These are phyloP conservation scores for Epichloe sp. DNA, from an alignment of 2,329 filamentous ascomycete species.

Conservation along the genomic window DNA sequence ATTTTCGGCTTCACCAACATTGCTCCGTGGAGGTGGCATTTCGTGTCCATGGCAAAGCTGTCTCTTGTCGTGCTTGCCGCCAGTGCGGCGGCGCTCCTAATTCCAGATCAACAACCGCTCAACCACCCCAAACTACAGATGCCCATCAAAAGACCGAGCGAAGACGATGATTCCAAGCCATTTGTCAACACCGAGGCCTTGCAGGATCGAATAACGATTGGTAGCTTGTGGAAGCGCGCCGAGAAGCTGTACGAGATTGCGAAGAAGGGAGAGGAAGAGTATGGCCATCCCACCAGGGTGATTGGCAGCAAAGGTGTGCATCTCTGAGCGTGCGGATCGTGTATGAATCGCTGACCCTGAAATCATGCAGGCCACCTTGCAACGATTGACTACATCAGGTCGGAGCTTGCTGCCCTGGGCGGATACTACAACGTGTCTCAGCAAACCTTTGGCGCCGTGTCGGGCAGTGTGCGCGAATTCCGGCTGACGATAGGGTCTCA, in stretches of 20 bases:
- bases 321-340: background rate
- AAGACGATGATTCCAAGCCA: conserved; percentile 15
- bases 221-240: conserved; percentile 45
- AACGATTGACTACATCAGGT: conserved; percentile 50
- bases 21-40: background rate
- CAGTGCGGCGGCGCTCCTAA: background rate
- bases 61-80: background rate
- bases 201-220: conserved; percentile 40
- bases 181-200: conserved; percentile 41
- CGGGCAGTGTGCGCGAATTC: conserved; percentile 45
- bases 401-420: conserved; percentile 38
- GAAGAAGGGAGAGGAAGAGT: conserved; percentile 43
- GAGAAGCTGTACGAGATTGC: conserved; percentile 51
- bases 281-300: conserved; percentile 56
- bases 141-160: background rate
- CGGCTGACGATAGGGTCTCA: conserved; percentile 41
- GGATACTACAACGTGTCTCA: conserved; percentile 50
- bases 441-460: conserved; percentile 50
- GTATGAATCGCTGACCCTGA: background rate
- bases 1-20: background rate
- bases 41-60: background rate
- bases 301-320: conserved; percentile 49
- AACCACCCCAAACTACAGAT: background rate
- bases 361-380: conserved; percentile 40
- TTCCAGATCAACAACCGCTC: background rate